Conservation (phyloP, 306 rosid genomes). For the Hippophae tibetana region DNA sequence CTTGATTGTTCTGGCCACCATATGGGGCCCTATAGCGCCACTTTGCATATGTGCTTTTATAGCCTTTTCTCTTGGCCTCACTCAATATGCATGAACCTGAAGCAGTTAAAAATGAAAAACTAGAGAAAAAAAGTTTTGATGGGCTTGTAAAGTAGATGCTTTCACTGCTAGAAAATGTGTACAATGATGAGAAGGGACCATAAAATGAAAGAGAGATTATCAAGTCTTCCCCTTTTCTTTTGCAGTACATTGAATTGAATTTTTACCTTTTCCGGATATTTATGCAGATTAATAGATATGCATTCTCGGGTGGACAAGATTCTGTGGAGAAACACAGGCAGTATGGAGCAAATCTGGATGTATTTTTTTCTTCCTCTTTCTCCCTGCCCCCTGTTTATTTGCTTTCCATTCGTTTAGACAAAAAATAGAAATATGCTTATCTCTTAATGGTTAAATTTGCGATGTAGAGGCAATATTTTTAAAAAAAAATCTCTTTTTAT, state of each 20-base stretch:
- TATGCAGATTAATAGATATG: constrained; percentile 65
- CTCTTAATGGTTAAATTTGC: too few species aligned
- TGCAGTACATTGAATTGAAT: not conserved
- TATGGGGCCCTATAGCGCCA: not conserved
- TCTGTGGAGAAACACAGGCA: constrained; percentile 75
- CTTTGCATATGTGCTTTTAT: not conserved
- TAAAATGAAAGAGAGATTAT: not conserved
- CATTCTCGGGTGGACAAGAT: constrained; percentile 97
- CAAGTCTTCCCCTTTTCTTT: not conserved
- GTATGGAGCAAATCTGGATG: constrained; percentile 90
- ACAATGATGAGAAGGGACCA: not conserved
- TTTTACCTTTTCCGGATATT: constrained; percentile 14
- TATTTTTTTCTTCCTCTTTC: constrained; percentile 9
- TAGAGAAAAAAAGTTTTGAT: not conserved
- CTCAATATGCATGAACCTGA: too few species aligned
- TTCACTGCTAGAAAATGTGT: not conserved
- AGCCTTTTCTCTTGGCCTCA: not conserved
- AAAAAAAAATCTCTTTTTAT: too few species aligned
- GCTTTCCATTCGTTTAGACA: not conserved
- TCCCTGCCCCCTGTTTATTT: constrained; percentile 1
- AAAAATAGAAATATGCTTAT: too few species aligned
- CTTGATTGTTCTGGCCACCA: not conserved
- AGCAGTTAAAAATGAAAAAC: not conserved
- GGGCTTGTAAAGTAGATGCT: not conserved
- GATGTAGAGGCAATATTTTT: too few species aligned